phyloP scores from a whole-genome alignment of 2,329 filamentous ascomycete genomes.

The Fusarium albosuccineum region DNA sequence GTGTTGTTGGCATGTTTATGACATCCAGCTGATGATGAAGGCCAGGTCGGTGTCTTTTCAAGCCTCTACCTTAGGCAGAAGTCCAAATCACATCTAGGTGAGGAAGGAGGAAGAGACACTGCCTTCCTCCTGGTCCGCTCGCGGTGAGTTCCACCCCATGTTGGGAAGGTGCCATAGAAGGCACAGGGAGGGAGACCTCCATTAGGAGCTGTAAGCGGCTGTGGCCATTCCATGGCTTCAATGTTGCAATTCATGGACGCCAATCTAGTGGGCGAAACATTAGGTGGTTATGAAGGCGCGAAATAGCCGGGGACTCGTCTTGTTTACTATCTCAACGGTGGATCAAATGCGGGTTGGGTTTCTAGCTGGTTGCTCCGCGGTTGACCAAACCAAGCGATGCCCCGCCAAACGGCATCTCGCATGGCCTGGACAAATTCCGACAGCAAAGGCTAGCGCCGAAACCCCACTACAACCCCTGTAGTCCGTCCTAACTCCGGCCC shows the following conservation, averaged over 20 bases:
- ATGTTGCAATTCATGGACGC: no score
- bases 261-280: no score
- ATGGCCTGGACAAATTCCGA: constrained; percentile 8
- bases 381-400: not conserved
- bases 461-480: constrained; percentile 40
- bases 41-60: not conserved
- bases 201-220: no score
- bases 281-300: no score
- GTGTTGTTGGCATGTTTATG: not conserved
- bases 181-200: no score
- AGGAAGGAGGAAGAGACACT: not conserved
- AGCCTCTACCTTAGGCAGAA: not conserved
- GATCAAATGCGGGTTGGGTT: no score
- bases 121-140: not conserved
- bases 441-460: constrained; percentile 21
- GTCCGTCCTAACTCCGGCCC: constrained; percentile 46
- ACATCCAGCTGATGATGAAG: not conserved
- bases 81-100: not conserved
- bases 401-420: constrained; percentile 19
- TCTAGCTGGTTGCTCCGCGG: no score
- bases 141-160: not conserved
- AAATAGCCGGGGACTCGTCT: no score
- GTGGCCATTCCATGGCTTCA: no score
- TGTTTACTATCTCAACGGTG: no score
- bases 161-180: not conserved